A percentile compares a stretch with the other conserved stretches of the same genome.
Evolutionary conservation across 2,329 filamentous ascomycete genomes (phyloP).

Genomic region (Talaromyces pinophilus): DNA sequence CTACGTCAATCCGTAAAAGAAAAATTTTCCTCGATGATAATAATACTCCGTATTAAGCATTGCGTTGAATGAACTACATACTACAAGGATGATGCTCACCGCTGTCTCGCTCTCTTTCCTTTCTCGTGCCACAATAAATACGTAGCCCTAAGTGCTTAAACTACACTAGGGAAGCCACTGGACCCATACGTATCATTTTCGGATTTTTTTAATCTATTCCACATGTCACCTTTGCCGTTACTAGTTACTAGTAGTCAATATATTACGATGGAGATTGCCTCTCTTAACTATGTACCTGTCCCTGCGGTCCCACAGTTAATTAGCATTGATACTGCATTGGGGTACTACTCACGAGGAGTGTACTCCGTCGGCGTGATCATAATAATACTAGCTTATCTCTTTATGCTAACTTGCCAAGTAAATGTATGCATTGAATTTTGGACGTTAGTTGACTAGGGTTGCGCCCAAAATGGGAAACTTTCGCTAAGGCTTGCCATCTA

Average conservation of each 20-base stretch:
- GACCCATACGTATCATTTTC: not conserved
- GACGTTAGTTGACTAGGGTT: not conserved
- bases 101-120: not conserved
- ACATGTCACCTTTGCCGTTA: not conserved
- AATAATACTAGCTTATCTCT: not conserved
- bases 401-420: not conserved
- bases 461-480: not conserved
- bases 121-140: not conserved
- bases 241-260: not conserved
- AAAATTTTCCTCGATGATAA: not conserved
- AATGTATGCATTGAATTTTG: not conserved
- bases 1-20: not conserved
- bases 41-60: not conserved
- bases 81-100: not conserved
- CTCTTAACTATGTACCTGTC: not conserved
- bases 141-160: not conserved
- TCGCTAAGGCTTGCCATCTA: not conserved
- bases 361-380: not conserved
- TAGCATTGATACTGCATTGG: slow-evolving; percentile 4
- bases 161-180: not conserved
- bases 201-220: not conserved
- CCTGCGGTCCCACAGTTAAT: not conserved
- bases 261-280: too few relatives aligned
- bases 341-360: not conserved
- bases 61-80: not conserved